Evolutionary conservation across 1,284 basidiomycete genomes (phyloP).

Genomic region (Apiotrichum gamsii): DNA sequence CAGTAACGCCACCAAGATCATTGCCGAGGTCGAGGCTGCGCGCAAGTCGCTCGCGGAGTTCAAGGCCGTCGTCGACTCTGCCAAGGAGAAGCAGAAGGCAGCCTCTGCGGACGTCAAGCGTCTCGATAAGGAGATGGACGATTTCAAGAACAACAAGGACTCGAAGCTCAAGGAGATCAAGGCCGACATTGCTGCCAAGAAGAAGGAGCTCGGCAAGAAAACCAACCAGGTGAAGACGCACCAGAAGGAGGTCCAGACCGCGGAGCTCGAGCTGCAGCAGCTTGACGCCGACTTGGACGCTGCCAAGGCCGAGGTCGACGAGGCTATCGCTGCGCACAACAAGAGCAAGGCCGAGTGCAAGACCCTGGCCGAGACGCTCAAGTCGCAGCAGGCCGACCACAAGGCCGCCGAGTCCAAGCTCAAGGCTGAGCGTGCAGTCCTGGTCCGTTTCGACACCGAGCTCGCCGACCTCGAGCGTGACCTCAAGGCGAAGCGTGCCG

Average conservation of each 20-base stretch:
- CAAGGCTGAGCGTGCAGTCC: slow-evolving; percentile 72
- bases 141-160: slow-evolving; percentile 98
- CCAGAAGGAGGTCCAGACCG: slow-evolving; percentile 84
- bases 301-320: slow-evolving; percentile 57
- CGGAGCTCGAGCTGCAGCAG: slow-evolving; percentile 81
- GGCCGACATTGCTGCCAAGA: slow-evolving; percentile 74
- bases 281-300: slow-evolving; percentile 67
- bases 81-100: slow-evolving; percentile 68
- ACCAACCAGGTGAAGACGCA: slow-evolving; percentile 72
- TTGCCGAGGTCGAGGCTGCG: slow-evolving; percentile 68
- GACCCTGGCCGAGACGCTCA: slow-evolving; percentile 56
- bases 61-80: slow-evolving; percentile 58
- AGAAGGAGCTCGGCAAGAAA: slow-evolving; percentile 73
- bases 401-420: slow-evolving; percentile 66
- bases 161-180: slow-evolving; percentile 93
- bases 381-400: slow-evolving; percentile 56
- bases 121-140: slow-evolving; percentile 92
- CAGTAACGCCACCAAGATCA: slow-evolving; percentile 83
- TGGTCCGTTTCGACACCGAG: slow-evolving; percentile 82
- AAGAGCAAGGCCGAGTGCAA: slow-evolving; percentile 50
- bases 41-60: slow-evolving; percentile 64
- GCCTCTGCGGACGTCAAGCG: slow-evolving; percentile 74
- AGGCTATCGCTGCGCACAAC: slow-evolving; percentile 57
- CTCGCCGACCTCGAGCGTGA: slow-evolving; percentile 71
- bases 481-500: slow-evolving; percentile 74